phyloP scores from a whole-genome alignment of 495 filamentous ascomycete species.

The Penicillium waksmanii region DNA sequence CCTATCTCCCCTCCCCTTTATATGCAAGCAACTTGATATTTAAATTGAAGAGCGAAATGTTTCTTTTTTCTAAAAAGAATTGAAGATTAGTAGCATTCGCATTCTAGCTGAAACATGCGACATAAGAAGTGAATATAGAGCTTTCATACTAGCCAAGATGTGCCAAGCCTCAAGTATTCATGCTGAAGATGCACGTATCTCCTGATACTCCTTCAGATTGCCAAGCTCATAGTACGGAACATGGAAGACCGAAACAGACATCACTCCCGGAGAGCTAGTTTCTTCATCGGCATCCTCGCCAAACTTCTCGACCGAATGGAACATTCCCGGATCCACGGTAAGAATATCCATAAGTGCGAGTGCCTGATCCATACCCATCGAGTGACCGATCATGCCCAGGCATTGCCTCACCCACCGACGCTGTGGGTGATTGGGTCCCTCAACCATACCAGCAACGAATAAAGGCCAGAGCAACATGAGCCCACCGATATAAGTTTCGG shows the following conservation, averaged over 20 bases:
- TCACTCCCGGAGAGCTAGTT: background rate
- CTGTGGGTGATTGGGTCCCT: slow-evolving; percentile 4
- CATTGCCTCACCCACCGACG: slow-evolving; percentile 6
- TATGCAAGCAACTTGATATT: background rate
- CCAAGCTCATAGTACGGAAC: slow-evolving; percentile 1
- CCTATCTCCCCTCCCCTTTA: slow-evolving; percentile 12
- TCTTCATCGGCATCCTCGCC: background rate
- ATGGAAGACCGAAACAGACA: slow-evolving; percentile 1
- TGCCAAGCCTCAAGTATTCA: background rate
- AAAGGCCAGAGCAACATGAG: slow-evolving; percentile 13
- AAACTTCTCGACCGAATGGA: background rate
- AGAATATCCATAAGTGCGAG: slow-evolving; percentile 7
- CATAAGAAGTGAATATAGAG: no score
- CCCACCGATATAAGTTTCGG: slow-evolving; percentile 7
- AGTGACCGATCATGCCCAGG: slow-evolving; percentile 1
- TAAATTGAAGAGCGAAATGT: background rate
- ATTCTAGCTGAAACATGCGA: no score
- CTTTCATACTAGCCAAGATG: no score
- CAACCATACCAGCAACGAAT: slow-evolving; percentile 8
- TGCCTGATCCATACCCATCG: slow-evolving; percentile 7
- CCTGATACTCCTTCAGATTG: background rate
- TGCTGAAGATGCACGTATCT: slow-evolving; percentile 1
- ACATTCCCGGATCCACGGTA: slow-evolving; percentile 8
- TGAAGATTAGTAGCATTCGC: background rate
- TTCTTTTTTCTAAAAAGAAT: background rate